Evolutionary conservation across 495 filamentous ascomycete species (phyloP), one percentile per base, ranked within the genome.

Genomic region (Lindgomyces ingoldianus): DNA sequence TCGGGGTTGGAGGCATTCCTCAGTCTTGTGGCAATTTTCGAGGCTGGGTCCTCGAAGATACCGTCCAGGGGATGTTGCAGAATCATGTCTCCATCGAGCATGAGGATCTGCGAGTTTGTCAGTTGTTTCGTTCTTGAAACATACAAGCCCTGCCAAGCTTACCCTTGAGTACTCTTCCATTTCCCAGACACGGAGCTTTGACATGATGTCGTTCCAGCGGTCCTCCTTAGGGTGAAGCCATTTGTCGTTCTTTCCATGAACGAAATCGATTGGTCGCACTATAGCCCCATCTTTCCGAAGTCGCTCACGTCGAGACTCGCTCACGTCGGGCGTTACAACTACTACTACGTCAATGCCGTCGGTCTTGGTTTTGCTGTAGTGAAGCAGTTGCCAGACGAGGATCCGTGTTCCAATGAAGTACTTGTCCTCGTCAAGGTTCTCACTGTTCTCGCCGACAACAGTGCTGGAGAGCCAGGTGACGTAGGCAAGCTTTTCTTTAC

Each of bases 351-450:
- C 70, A 41, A 70, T 63, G 16, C 36, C 36, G 6, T 41, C 25
- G 3, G 72, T 56, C 10, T 55, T 24, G 21, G 73, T 74, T 26
- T 65, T 57, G 22, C 57, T 59, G 22, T 50, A 25, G 55, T 73
- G 71, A 18, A 73, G 66, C 21, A 74, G 67, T 47, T 74, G 72
- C 54, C 67, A 74, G 11, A 64, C 61, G 21, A 74, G 71, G 21
- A 74, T 47, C 30, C 71, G 72, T 4, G 70, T 72, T 4, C 64
- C 71, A 22, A 65, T 53, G 53, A 72, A 63, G 39, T 71, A 71
- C 25, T 22, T 42, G 59, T 70, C 68, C 18, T 65, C 22, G 8
- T 65, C 56, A 18, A 60, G 60, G 18, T 68, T 29, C 41, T 62
- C 42, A 10, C 41, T 57, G 10, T 69, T 27, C 18, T 60, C 29